These are phyloP conservation scores for Triglochin maritima DNA, from an alignment of 106 monocot genomes.

Conservation along the genomic window DNA sequence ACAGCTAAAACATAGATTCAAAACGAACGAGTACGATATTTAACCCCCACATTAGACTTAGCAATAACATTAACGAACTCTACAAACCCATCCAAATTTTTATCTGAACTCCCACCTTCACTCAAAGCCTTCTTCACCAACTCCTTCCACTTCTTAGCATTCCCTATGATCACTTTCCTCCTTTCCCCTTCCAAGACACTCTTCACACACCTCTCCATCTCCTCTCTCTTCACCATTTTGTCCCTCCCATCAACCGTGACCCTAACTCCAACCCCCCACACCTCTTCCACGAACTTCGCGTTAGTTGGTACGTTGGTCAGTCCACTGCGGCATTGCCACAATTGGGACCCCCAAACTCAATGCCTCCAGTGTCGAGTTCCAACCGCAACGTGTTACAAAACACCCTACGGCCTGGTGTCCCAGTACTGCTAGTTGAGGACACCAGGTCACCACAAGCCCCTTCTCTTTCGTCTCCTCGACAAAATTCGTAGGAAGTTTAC, in stretches of 20 bases:
- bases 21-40: background rate
- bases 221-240: constrained; percentile 23
- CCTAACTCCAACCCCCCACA: constrained; percentile 16
- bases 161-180: constrained; percentile 24
- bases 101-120: constrained; percentile 49
- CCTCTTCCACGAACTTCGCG: constrained; percentile 4
- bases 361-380: constrained; percentile 50
- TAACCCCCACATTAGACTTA: background rate
- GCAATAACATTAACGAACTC: background rate
- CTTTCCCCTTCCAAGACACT: constrained; percentile 53
- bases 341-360: constrained; percentile 13
- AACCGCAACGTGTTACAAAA: constrained; percentile 42
- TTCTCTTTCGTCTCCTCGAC: background rate
- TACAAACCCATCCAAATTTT: constrained; percentile 30
- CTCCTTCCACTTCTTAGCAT: constrained; percentile 36
- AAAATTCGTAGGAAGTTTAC: background rate
- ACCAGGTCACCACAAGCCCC: constrained; percentile 17
- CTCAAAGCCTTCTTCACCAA: constrained; percentile 22
- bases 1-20: background rate
- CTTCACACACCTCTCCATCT: constrained; percentile 32
- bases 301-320: constrained; percentile 23
- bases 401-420: constrained; percentile 8
- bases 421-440: constrained; percentile 9
- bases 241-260: background rate
- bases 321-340: constrained; percentile 10